Conservation (phyloP, 192 early-diverging fungal species). For the Linderina pennispora region DNA sequence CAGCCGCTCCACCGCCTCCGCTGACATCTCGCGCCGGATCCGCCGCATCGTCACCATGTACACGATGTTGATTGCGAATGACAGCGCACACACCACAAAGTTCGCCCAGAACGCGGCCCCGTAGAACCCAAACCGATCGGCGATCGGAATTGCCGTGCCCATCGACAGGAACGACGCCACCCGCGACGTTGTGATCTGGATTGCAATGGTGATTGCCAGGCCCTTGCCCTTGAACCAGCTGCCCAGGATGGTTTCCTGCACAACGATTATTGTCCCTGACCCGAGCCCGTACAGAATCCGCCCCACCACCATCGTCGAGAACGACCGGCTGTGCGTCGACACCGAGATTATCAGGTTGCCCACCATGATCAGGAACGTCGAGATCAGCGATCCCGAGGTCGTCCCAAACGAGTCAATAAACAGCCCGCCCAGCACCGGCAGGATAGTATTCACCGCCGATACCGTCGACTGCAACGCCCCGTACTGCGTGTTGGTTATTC, state of each 20-base stretch:
- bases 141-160: constrained; percentile 59
- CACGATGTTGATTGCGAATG: constrained; percentile 62
- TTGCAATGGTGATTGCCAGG: constrained; percentile 59
- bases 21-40: constrained; percentile 21
- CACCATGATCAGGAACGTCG: constrained; percentile 51
- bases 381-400: constrained; percentile 47
- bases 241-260: constrained; percentile 75
- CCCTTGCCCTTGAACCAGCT: constrained; percentile 69
- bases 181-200: constrained; percentile 65
- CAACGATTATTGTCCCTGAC: constrained; percentile 65
- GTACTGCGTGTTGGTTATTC: constrained; percentile 57
- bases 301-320: constrained; percentile 50
- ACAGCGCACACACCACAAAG: constrained; percentile 55
- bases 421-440: constrained; percentile 50
- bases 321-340: constrained; percentile 38
- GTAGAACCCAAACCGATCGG: constrained; percentile 38
- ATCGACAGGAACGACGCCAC: constrained; percentile 66
- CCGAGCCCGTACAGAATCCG: constrained; percentile 61
- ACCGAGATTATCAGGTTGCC: constrained; percentile 50
- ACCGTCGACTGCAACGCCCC: constrained; percentile 62
- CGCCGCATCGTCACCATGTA: constrained; percentile 55
- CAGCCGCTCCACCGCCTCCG: constrained; percentile 11
- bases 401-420: constrained; percentile 64
- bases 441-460: constrained; percentile 52
- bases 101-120: constrained; percentile 53